Evolutionary conservation across 768 basidiomycete species (phyloP).

Genomic region (Pseudohyphozyma bogoriensis): DNA sequence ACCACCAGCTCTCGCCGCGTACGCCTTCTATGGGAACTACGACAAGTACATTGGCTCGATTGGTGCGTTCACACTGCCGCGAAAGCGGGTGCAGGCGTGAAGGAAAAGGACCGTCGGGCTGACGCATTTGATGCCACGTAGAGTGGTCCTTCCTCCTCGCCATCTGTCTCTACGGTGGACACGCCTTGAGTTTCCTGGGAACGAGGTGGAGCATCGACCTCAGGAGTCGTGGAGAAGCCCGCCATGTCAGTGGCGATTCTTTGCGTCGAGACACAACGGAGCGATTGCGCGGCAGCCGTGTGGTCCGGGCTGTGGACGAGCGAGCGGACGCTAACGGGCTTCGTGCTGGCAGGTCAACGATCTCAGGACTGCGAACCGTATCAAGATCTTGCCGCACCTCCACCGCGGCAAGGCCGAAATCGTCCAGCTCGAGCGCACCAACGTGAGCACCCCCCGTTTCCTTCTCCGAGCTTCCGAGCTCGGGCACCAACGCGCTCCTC

Average conservation of each 20-base stretch:
- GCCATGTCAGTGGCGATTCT: conserved; percentile 46
- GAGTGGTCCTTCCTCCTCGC: conserved; percentile 97
- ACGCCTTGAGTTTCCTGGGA: conserved; percentile 82
- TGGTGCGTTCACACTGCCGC: conserved; percentile 4
- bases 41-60: conserved; percentile 66
- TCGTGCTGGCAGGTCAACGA: conserved; percentile 9
- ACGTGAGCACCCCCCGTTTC: conserved; percentile 6
- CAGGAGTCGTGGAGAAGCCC: conserved; percentile 67
- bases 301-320: too few species aligned
- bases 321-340: conserved; percentile 47
- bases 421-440: conserved; percentile 21
- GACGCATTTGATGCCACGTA: conserved; percentile 46
- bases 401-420: conserved; percentile 29
- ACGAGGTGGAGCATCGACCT: conserved; percentile 81
- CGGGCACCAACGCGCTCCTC: neutral
- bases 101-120: neutral
- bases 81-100: too few species aligned
- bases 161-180: conserved; percentile 69
- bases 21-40: conserved; percentile 84
- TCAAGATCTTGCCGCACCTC: conserved; percentile 24
- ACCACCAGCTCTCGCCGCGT: conserved; percentile 45
- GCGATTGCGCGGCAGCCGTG: neutral
- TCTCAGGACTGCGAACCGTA: conserved; percentile 9
- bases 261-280: neutral
- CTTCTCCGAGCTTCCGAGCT: too few species aligned